Base-by-base conservation (phyloP, 768 basidiomycete genomes). In the Mycena rebaudengoi region DNA sequence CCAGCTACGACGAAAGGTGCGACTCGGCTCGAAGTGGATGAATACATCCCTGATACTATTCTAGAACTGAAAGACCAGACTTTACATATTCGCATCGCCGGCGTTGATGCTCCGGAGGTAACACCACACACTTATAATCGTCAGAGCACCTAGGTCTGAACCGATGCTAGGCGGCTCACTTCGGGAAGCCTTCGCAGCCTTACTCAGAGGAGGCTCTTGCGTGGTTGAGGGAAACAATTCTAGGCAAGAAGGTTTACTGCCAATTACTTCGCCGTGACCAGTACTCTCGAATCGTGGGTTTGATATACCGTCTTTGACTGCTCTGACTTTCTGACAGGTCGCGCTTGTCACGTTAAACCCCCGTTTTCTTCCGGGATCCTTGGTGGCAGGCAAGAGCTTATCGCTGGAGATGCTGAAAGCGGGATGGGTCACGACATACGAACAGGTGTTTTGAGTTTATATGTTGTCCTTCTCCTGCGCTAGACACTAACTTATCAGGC, bases 91-190 rank as follows among this genome's bases (percentile, higher is more conserved):
- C 88, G 96, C 14, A 86, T 99, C 28, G 93, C 93, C 14, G 96
- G 94, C 0, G 88, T 95, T 5, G 96, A 99, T 73, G 96, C 96
- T 1, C 96, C 96, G 0, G 96, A 99, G 82, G 94, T 92, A 68
- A 29, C 73, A 54, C 46, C 23, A n/a, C 48, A 20, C 35, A 20
- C n/a, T 50, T 29, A 52, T 55, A 29, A 28, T 13, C 16, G 51
- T 33, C 23, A 7, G 62, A n/a, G 40, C 4, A 6, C 30, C 23
- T 58, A 51, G 33, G 14, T 39, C 21, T 53, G 18, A 39, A 21
- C 45, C 4, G 25, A 25, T 7, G 8, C n/a, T 58, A 94, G 93
- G 85, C 82, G n/a, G 81, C 89, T 0, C 92, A 98, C 74, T 97
- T 95, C 66, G 96, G 96, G 21, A 86, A 88, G 50, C 86, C 88